Percentiles rank a stretch among this genome's conserved stretches.
Evolutionary conservation across 129 eudicot genomes (phyloP).

Genomic region (Flaveria brownii): DNA sequence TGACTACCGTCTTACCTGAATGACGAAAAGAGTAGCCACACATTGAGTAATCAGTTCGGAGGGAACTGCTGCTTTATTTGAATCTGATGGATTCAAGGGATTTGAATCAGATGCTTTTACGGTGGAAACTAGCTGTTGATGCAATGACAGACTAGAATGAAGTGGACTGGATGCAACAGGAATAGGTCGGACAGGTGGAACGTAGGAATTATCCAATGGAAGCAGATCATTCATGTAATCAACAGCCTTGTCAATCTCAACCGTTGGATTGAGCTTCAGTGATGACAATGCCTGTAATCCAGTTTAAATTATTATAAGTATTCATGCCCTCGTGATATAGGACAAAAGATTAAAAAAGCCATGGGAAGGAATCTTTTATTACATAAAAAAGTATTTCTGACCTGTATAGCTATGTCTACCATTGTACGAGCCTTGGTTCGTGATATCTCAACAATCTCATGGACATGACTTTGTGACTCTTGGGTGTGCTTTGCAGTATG

Average conservation of each 20-base stretch:
- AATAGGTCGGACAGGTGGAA: constrained; percentile 31
- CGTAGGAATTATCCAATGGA: constrained; percentile 49
- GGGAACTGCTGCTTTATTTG: constrained; percentile 48
- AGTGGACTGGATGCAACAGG: constrained; percentile 17
- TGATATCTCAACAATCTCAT: constrained; percentile 80
- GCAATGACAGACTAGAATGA: constrained; percentile 27
- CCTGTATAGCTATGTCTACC: constrained; percentile 90
- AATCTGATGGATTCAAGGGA: constrained; percentile 35
- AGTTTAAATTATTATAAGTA: constrained; percentile 13
- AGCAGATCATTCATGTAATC: constrained; percentile 64
- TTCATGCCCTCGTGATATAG: neutral
- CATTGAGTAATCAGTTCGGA: constrained; percentile 76
- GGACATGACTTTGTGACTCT: constrained; percentile 57
- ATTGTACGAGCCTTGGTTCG: constrained; percentile 68
- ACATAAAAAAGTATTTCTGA: constrained; percentile 23
- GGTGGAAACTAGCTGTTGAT: constrained; percentile 26
- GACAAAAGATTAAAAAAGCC: neutral
- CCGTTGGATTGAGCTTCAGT: constrained; percentile 40
- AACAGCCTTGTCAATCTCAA: constrained; percentile 69
- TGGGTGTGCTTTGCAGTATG: constrained; percentile 43
- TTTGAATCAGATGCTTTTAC: constrained; percentile 47
- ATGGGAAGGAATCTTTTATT: neutral
- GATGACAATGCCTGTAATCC: constrained; percentile 61
- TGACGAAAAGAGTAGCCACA: constrained; percentile 79
- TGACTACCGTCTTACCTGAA: constrained; percentile 49